Conservation (phyloP, 2,329 filamentous ascomycete genomes). For the Atkinsonella hypoxylon region DNA sequence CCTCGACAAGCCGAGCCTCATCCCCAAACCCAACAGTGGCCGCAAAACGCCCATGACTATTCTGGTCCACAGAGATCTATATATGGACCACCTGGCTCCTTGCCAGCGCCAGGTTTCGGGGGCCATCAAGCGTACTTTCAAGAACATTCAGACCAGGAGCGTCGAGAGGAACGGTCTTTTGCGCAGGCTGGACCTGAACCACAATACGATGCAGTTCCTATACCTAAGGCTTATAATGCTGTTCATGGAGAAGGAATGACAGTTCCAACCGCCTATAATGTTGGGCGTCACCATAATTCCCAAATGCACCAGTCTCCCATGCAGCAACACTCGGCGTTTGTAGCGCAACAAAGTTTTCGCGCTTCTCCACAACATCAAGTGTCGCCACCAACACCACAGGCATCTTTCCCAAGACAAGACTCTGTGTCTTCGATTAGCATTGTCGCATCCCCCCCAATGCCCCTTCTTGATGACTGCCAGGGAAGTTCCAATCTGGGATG, state of each 20-base stretch:
- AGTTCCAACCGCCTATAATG: conserved; percentile 18
- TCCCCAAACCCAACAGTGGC: neutral
- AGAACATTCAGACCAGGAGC: neutral
- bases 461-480: neutral
- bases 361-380: conserved; percentile 5
- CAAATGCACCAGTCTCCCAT: conserved; percentile 8
- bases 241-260: conserved; percentile 25
- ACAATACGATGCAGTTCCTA: conserved; percentile 25
- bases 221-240: conserved; percentile 23
- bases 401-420: neutral
- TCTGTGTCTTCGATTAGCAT: conserved; percentile 5
- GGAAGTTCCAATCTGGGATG: neutral
- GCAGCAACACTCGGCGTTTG: neutral
- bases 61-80: neutral
- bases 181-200: conserved; percentile 14
- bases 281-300: conserved; percentile 7
- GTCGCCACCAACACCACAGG: conserved; percentile 5
- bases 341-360: neutral
- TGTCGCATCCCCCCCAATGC: neutral
- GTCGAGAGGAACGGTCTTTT: neutral
- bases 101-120: neutral
- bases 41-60: neutral
- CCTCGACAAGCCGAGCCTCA: neutral
- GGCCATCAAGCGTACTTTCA: neutral
- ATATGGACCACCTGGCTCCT: neutral